Percentiles rank a stretch among this genome's conserved stretches.
Conservation (phyloP, 2,329 filamentous ascomycete species). For the Monilinia polystroma region DNA sequence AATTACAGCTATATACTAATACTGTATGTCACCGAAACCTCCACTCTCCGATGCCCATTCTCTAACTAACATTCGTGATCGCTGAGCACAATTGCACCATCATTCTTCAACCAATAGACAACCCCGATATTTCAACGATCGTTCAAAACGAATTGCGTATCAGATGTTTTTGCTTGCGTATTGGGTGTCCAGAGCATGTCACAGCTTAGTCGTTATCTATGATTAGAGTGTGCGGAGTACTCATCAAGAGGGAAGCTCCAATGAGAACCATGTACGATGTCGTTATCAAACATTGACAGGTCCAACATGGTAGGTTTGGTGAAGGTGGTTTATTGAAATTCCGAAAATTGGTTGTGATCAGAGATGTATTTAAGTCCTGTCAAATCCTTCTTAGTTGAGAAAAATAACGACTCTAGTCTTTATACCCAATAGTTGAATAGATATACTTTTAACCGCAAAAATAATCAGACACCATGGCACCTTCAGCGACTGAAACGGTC, state of each 20-base stretch:
- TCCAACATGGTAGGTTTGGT: slow-evolving; percentile 3
- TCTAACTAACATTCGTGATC: slow-evolving; percentile 18
- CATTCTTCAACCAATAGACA: slow-evolving; percentile 17
- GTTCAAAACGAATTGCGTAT: background rate
- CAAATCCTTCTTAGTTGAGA: background rate
- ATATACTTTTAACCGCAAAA: background rate
- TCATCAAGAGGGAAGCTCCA: background rate
- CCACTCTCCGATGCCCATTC: background rate
- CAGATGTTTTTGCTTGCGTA: slow-evolving; percentile 12
- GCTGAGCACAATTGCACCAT: slow-evolving; percentile 21
- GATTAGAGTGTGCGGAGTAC: slow-evolving; percentile 2
- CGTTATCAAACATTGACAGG: slow-evolving; percentile 20
- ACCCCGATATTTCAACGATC: slow-evolving; percentile 12
- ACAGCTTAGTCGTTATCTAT: background rate
- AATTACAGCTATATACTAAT: background rate
- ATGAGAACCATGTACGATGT: slow-evolving; percentile 20
- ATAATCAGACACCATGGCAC: slow-evolving; percentile 31
- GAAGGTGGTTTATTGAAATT: background rate
- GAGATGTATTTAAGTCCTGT: slow-evolving; percentile 13
- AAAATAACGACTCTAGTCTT: background rate
- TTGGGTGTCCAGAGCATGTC: background rate
- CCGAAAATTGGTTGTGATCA: background rate
- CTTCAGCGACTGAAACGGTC: slow-evolving; percentile 36
- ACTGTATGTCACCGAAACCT: background rate
- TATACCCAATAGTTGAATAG: background rate